phyloP scores from a whole-genome alignment of 306 rosid genomes.

The Corylus heterophylla region DNA sequence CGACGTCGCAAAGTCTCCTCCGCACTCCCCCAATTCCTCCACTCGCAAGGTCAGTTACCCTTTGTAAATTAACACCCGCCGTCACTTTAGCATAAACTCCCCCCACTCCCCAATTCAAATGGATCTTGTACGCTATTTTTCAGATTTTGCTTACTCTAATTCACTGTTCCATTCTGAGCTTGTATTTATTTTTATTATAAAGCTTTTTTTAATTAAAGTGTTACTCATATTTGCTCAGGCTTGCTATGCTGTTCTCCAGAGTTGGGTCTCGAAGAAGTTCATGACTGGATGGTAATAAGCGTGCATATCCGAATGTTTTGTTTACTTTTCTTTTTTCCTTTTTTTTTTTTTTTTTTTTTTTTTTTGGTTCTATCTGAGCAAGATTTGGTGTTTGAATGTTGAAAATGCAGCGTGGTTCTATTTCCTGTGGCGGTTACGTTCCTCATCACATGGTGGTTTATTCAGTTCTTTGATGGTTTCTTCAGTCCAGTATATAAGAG shows the following conservation, averaged over 20 bases:
- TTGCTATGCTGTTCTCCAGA: constrained; percentile 82
- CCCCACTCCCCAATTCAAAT: background rate
- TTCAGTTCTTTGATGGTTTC: constrained; percentile 89
- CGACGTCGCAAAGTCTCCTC: constrained; percentile 74
- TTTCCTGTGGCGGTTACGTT: constrained; percentile 90
- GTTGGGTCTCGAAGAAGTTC: constrained; percentile 92
- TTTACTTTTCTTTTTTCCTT: background rate
- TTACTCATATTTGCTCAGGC: constrained; percentile 45
- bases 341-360: background rate
- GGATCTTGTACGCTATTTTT: background rate
- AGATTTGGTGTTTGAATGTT: constrained; percentile 27
- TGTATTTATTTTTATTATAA: too few species aligned
- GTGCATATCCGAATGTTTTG: background rate
- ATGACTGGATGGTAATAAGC: constrained; percentile 85
- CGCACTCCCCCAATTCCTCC: constrained; percentile 72
- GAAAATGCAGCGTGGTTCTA: constrained; percentile 76
- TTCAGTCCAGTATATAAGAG: constrained; percentile 80
- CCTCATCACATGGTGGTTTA: constrained; percentile 87
- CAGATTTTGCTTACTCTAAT: background rate
- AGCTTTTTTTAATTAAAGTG: too few species aligned
- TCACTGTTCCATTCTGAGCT: too few species aligned
- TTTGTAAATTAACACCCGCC: background rate
- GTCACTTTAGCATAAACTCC: background rate
- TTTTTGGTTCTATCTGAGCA: background rate
- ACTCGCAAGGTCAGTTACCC: constrained; percentile 67